A percentile compares a stretch with the other conserved stretches of the same genome.
Evolutionary conservation across 2,329 filamentous ascomycete genomes (phyloP).

Genomic region (Thelonectria rubi): DNA sequence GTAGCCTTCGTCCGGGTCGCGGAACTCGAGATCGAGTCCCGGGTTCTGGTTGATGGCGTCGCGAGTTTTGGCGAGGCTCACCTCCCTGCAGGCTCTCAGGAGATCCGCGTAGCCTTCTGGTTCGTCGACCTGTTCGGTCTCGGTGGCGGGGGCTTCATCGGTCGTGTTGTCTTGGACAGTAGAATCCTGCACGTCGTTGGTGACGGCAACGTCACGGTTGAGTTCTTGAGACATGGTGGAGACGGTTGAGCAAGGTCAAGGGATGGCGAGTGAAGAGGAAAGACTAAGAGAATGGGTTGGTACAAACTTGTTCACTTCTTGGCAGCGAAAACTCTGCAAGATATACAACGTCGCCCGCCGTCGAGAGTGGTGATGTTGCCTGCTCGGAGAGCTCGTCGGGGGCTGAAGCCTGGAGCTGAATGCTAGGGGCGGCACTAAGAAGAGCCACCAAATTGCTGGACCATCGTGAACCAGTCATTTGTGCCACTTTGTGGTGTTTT

Average conservation of each 20-base stretch:
- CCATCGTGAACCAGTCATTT: background rate
- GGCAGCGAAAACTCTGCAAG: background rate
- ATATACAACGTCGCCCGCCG: background rate
- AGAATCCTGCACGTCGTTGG: background rate
- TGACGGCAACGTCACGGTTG: background rate
- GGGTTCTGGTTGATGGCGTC: conserved; percentile 5
- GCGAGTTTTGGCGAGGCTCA: background rate
- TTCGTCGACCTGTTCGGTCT: background rate
- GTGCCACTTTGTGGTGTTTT: background rate
- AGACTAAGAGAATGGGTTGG: too few relatives aligned
- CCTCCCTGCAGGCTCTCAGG: conserved; percentile 1
- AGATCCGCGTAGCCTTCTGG: conserved; percentile 6
- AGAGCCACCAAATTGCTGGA: background rate
- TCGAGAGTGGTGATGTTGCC: background rate
- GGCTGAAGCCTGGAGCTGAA: background rate
- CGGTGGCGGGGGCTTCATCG: background rate
- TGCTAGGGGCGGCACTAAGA: background rate
- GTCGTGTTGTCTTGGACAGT: background rate
- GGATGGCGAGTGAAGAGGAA: too few relatives aligned
- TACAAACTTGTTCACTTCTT: background rate
- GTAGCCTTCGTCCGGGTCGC: conserved; percentile 4
- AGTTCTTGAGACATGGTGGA: background rate
- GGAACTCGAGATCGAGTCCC: conserved; percentile 12
- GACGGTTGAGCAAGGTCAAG: background rate
- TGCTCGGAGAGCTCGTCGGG: background rate